These are phyloP conservation scores for Vitis amurensis DNA, from an alignment of 164 flowering plant genomes.

Conservation along the genomic window DNA sequence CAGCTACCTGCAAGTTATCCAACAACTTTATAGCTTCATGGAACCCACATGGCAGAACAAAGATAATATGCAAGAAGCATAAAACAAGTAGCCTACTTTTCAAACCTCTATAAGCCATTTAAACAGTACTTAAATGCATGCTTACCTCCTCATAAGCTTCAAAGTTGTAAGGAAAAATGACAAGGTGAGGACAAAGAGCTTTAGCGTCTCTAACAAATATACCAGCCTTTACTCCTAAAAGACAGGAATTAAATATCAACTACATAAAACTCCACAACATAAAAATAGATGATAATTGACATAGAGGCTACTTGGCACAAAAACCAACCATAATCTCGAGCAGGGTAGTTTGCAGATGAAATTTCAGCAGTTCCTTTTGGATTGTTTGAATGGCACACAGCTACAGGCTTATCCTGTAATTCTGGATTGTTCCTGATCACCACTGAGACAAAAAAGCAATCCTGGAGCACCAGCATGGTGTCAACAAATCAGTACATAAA, in stretches of 20 bases:
- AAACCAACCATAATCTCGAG: slow-evolving; percentile 71
- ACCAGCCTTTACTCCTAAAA: slow-evolving; percentile 83
- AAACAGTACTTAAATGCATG: slow-evolving; percentile 1
- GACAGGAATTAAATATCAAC: slow-evolving; percentile 2
- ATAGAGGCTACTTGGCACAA: not conserved
- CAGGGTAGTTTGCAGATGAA: slow-evolving; percentile 95
- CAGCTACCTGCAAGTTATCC: slow-evolving; percentile 75
- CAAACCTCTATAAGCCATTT: too few relatives aligned
- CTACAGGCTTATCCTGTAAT: slow-evolving; percentile 78
- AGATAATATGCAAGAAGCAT: not conserved
- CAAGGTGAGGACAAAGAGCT: slow-evolving; percentile 86
- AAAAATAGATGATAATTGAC: not conserved
- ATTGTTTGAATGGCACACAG: slow-evolving; percentile 90
- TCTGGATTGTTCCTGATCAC: slow-evolving; percentile 71
- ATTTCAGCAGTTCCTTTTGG: slow-evolving; percentile 97
- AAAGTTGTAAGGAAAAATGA: slow-evolving; percentile 84
- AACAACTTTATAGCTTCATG: slow-evolving; percentile 6
- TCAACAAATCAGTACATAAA: too few relatives aligned
- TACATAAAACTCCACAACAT: not conserved
- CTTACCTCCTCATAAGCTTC: slow-evolving; percentile 87
- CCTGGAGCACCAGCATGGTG: slow-evolving; percentile 51
- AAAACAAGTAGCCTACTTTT: not conserved
- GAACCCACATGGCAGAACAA: not conserved
- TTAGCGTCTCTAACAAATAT: slow-evolving; percentile 96
- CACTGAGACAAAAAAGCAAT: slow-evolving; percentile 91